phyloP scores from a whole-genome alignment of 164 flowering plant genomes.

The Nelumbo lutea region DNA sequence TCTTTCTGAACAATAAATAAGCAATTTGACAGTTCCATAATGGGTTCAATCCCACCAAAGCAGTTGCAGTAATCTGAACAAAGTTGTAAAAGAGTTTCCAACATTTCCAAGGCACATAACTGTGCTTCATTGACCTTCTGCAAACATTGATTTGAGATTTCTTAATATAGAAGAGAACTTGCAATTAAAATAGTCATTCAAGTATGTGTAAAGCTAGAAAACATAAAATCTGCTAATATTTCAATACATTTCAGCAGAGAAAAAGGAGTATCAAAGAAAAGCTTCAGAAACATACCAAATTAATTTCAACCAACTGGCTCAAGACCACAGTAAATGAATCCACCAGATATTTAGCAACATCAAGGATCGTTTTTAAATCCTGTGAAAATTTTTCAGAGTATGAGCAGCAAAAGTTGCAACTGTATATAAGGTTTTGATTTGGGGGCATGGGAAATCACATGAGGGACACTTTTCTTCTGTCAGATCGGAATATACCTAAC shows the following conservation, averaged over 20 bases:
- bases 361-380: constrained; percentile 43
- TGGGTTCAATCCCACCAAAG: constrained; percentile 35
- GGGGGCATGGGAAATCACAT: no score
- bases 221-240: background rate
- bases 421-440: no score
- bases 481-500: no score
- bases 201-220: background rate
- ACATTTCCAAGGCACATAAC: constrained; percentile 45
- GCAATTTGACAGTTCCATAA: constrained; percentile 43
- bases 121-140: constrained; percentile 54
- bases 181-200: background rate
- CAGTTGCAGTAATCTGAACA: constrained; percentile 25
- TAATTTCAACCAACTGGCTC: constrained; percentile 34
- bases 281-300: constrained; percentile 42
- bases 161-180: constrained; percentile 6
- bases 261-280: background rate
- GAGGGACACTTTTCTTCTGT: no score
- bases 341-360: constrained; percentile 41
- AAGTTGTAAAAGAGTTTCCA: constrained; percentile 50
- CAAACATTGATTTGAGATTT: constrained; percentile 7
- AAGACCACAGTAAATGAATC: constrained; percentile 57
- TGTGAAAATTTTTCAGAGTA: constrained; percentile 25
- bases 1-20: constrained; percentile 55
- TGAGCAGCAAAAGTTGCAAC: no score
- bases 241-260: background rate